These are phyloP conservation scores for Paraphaeosphaeria sporulosa DNA, from an alignment of 2,329 filamentous ascomycete genomes.

Conservation along the genomic window DNA sequence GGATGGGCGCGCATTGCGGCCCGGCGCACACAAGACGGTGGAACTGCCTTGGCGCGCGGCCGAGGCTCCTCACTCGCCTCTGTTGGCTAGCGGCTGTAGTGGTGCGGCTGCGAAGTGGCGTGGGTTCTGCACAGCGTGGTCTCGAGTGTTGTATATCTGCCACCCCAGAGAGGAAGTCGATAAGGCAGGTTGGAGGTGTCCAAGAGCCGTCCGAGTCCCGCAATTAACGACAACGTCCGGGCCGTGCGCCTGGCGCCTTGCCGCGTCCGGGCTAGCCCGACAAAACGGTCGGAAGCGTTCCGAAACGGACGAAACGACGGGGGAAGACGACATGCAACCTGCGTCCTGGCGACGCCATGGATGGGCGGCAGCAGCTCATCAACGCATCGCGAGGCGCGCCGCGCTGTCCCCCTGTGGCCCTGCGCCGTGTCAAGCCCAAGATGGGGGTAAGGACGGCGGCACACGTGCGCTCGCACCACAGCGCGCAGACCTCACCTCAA, in stretches of 20 bases:
- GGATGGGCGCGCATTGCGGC: conserved; percentile 15
- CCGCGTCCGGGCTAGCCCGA: neutral
- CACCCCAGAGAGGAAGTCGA: conserved; percentile 23
- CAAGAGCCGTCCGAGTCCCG: neutral
- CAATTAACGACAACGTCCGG: neutral
- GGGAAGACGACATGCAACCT: neutral
- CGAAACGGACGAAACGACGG: neutral
- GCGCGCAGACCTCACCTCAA: neutral
- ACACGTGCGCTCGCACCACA: neutral
- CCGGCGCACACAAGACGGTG: conserved; percentile 8
- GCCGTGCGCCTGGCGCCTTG: conserved; percentile 14
- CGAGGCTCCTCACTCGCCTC: neutral
- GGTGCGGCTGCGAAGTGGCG: conserved; percentile 8
- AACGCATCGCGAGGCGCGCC: neutral
- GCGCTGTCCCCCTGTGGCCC: too few species aligned
- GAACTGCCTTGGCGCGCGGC: conserved; percentile 14
- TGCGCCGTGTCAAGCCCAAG: neutral
- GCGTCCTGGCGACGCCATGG: too few species aligned
- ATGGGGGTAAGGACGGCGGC: neutral
- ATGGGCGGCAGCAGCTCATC: neutral
- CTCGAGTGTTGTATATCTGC: conserved; percentile 9
- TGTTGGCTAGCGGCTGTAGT: conserved; percentile 3
- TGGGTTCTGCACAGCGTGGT: conserved; percentile 4
- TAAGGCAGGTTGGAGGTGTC: conserved; percentile 14
- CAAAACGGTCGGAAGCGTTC: neutral